phyloP scores from a whole-genome alignment of 768 basidiomycete genomes.

The Lactarius tabidus region DNA sequence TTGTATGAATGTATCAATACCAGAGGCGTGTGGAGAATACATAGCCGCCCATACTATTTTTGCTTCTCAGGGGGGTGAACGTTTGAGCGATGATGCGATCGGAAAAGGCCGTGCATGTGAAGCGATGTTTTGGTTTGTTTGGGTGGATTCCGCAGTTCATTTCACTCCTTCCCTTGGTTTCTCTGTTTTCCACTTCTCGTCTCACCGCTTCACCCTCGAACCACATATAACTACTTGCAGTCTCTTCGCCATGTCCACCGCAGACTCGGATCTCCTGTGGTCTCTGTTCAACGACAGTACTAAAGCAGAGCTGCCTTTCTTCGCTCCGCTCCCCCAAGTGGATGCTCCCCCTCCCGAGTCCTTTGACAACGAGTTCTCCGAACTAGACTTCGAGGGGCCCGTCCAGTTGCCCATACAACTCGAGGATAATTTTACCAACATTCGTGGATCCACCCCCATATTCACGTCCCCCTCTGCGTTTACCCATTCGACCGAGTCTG shows the following conservation, averaged over 20 bases:
- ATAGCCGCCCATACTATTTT: not conserved
- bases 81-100: no score
- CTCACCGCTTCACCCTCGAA: not conserved
- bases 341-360: constrained; percentile 75
- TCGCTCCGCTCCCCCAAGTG: constrained; percentile 46
- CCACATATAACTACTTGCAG: not conserved
- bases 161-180: constrained; percentile 7
- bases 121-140: constrained; percentile 2
- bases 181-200: constrained; percentile 9
- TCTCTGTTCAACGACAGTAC: constrained; percentile 5
- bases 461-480: constrained; percentile 74
- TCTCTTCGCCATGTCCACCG: constrained; percentile 2
- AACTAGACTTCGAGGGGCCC: constrained; percentile 59
- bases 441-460: constrained; percentile 58
- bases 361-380: constrained; percentile 78
- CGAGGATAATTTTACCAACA: constrained; percentile 54
- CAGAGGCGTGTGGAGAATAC: not conserved
- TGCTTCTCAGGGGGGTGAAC: not conserved
- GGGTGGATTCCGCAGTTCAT: constrained; percentile 19
- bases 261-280: constrained; percentile 5
- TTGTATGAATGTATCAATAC: constrained; percentile 23
- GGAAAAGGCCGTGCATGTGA: constrained; percentile 2
- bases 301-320: constrained; percentile 18
- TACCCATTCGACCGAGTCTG: constrained; percentile 74
- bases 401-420: constrained; percentile 51